These are phyloP conservation scores for Phlebiopsis flavidoalba DNA, from an alignment of 768 basidiomycete species.

Conservation along the genomic window DNA sequence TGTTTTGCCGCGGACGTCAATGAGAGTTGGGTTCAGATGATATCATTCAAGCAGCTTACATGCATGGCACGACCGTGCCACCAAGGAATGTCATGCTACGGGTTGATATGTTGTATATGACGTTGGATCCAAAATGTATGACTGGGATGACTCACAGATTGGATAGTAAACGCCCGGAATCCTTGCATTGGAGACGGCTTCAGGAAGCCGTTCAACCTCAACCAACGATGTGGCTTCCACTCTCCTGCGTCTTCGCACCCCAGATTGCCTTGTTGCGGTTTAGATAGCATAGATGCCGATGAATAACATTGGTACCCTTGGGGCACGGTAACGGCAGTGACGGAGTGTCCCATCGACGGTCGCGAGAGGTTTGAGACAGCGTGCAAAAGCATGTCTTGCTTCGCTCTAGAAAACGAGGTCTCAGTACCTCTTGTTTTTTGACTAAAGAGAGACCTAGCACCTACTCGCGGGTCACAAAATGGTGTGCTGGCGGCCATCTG, in stretches of 20 bases:
- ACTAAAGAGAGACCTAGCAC: not conserved
- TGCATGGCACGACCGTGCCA: conserved; percentile 12
- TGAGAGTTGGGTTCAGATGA: not conserved
- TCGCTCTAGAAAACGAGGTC: conserved; percentile 23
- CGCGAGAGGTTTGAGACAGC: conserved; percentile 37
- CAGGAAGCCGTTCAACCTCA: conserved; percentile 22
- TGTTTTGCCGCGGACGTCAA: not conserved
- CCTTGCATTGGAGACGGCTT: not conserved
- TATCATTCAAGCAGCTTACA: not conserved
- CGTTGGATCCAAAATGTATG: too few relatives aligned
- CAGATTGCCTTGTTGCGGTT: conserved; percentile 47
- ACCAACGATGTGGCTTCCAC: conserved; percentile 61
- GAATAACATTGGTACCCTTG: conserved; percentile 39
- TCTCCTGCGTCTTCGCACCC: conserved; percentile 51
- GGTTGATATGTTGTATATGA: not conserved
- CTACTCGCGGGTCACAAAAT: conserved; percentile 6
- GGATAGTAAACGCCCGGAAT: conserved; percentile 12
- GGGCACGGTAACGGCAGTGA: conserved; percentile 34
- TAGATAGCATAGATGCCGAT: conserved; percentile 29
- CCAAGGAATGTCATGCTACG: conserved; percentile 12
- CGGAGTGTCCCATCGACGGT: conserved; percentile 31
- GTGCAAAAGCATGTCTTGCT: conserved; percentile 54
- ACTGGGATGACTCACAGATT: not conserved
- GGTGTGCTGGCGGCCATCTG: conserved; percentile 7
- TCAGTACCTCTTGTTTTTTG: too few relatives aligned